A percentile compares a stretch with the other conserved stretches of the same genome.
phyloP scores from a whole-genome alignment of 345 rosid species.

The Microthlaspi erraticum region DNA sequence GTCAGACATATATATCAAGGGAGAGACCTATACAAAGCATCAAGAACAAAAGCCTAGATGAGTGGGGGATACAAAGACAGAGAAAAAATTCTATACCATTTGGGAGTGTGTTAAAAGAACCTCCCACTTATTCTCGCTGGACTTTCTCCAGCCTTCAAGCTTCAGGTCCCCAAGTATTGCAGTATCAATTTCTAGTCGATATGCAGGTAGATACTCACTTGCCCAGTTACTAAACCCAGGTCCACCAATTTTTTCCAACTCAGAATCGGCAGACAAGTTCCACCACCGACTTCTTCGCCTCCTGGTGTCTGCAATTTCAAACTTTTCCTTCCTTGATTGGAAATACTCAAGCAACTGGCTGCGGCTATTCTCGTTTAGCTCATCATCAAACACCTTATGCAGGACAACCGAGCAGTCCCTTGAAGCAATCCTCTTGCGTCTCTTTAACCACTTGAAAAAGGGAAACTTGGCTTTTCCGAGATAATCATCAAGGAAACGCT shows the following conservation, averaged over 20 bases:
- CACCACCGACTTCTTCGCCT: slow-evolving; percentile 60
- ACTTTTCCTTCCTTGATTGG: slow-evolving; percentile 47
- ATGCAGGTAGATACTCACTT: slow-evolving; percentile 72
- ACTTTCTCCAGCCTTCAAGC: slow-evolving; percentile 81
- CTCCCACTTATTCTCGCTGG: slow-evolving; percentile 64
- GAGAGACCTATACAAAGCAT: slow-evolving; percentile 5
- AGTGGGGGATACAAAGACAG: slow-evolving; percentile 4
- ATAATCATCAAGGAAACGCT: slow-evolving; percentile 51
- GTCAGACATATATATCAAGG: slow-evolving; percentile 6
- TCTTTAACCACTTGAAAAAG: slow-evolving; percentile 55
- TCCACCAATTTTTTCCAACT: slow-evolving; percentile 78
- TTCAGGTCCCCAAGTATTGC: slow-evolving; percentile 56
- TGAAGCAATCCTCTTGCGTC: slow-evolving; percentile 55
- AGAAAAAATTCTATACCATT: slow-evolving; percentile 61
- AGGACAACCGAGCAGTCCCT: slow-evolving; percentile 67
- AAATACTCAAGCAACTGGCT: slow-evolving; percentile 60
- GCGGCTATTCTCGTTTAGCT: slow-evolving; percentile 57
- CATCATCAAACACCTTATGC: slow-evolving; percentile 63
- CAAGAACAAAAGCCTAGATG: slow-evolving; percentile 26
- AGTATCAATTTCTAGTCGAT: slow-evolving; percentile 65
- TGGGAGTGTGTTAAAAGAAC: slow-evolving; percentile 91
- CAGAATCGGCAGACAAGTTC: slow-evolving; percentile 51
- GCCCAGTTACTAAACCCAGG: slow-evolving; percentile 75
- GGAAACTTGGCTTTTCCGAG: slow-evolving; percentile 44
- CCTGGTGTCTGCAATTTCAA: slow-evolving; percentile 36